phyloP scores from a whole-genome alignment of 352 stramenopile genomes.

The Globisporangium acanthophoron region DNA sequence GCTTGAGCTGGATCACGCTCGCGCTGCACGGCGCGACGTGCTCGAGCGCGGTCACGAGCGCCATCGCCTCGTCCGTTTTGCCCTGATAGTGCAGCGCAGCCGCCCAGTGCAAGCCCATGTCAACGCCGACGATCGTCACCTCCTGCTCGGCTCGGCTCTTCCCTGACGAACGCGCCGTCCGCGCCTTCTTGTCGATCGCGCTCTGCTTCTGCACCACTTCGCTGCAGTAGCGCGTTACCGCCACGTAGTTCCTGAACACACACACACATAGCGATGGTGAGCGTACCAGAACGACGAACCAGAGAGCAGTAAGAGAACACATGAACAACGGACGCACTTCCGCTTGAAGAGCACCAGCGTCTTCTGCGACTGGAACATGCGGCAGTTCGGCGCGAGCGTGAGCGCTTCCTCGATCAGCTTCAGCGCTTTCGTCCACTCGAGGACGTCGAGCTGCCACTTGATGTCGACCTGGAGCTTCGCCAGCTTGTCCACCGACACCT shows the following conservation, averaged over 20 bases:
- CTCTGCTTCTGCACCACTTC: constrained; percentile 52
- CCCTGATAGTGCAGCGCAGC: constrained; percentile 70
- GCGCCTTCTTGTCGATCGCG: constrained; percentile 7
- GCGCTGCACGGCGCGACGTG: constrained; percentile 57
- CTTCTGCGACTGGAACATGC: constrained; percentile 61
- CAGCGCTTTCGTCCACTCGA: constrained; percentile 42
- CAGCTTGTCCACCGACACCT: constrained; percentile 44
- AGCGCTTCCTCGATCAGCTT: constrained; percentile 46
- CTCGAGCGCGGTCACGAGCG: constrained; percentile 52
- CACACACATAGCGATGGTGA: constrained; percentile 3
- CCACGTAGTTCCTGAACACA: constrained; percentile 38
- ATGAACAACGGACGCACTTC: constrained; percentile 35
- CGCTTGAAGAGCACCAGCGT: constrained; percentile 50
- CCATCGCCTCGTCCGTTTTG: constrained; percentile 54
- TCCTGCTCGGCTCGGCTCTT: constrained; percentile 26
- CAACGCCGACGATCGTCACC: constrained; percentile 48
- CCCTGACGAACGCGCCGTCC: not conserved
- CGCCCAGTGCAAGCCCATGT: constrained; percentile 52
- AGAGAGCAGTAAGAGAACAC: not conserved
- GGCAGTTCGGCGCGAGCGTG: constrained; percentile 37
- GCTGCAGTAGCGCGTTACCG: constrained; percentile 44
- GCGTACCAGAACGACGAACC: not conserved
- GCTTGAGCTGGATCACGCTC: constrained; percentile 68
- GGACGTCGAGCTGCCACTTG: constrained; percentile 48
- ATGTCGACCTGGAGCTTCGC: constrained; percentile 41